Base-by-base conservation (phyloP, 352 stramenopile genomes). In the Globisporangium acanthophoron region DNA sequence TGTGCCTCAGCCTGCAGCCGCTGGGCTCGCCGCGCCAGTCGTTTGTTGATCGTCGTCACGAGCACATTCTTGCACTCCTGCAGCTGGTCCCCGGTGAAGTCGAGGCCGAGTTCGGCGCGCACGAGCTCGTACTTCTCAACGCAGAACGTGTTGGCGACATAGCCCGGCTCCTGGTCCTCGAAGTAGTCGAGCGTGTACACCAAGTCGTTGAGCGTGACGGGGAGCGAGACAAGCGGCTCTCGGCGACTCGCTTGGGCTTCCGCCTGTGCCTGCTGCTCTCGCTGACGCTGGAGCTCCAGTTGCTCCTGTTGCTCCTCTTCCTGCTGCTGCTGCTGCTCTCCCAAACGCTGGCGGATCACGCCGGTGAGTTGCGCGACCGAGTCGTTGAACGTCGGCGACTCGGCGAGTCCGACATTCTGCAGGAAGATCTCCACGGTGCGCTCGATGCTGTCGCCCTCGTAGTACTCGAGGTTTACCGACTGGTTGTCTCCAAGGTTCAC, bases 111-210 rank as follows among this genome's bases (percentile, higher is more conserved):
- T 58, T 88, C 73, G 3, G 63, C 61, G 21, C 73, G 74, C 33
- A 90, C 58, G 7, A 74, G 61, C 60, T 88, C 73, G 55, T 87
- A 65, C 64, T 88, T 88, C 62, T 88, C 77, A 24, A 83, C 69
- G 51, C 83, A 93, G 54, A 93, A 91, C 15, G 64, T 70, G 41
- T 87, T 88, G 24, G 81, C 78, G 20, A 74, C 78, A 56, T 67
- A 67, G 16, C 64, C 67, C 0, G 74, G 75, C 50, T 91, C 74
- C 43, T 93, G 73, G 5, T 76, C 73, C 47, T 74, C 67, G 49
- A 78, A 87, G 70, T 85, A 93, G 21, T 86, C 63, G 39, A 93
- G 69, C n/a, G 78, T 62, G 57, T 80, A 89, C 39, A 76, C 66
- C 0, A 64, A 62, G n/a, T 72, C 69, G 40, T 71, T 73, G 6